These are phyloP conservation scores for Pseudopyrenochaeta lycopersici DNA, from an alignment of 2,329 filamentous ascomycete species.

Conservation along the genomic window DNA sequence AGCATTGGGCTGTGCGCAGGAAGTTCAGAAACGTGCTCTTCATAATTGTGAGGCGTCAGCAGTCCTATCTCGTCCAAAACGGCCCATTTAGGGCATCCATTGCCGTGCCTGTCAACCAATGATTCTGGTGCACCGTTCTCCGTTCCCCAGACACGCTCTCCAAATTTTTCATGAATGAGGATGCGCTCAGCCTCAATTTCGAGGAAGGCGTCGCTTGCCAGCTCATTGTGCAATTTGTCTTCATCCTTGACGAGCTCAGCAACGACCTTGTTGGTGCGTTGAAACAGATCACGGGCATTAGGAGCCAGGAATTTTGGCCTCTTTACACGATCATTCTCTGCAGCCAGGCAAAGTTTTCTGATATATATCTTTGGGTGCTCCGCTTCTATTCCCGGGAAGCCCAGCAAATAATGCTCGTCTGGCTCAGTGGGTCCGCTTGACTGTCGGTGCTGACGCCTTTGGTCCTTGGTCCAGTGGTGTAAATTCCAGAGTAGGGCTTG, in stretches of 20 bases:
- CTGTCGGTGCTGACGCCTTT: neutral
- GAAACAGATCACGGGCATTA: neutral
- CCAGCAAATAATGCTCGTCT: conserved; percentile 4
- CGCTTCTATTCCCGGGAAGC: conserved; percentile 1
- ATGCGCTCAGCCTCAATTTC: conserved; percentile 1
- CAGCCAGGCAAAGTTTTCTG: conserved; percentile 5
- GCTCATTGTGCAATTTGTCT: neutral
- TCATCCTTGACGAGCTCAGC: conserved; percentile 1
- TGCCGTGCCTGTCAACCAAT: neutral
- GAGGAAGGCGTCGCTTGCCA: neutral
- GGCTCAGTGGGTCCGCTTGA: neutral
- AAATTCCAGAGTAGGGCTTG: neutral
- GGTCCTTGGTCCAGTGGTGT: conserved; percentile 2
- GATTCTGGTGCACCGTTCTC: neutral
- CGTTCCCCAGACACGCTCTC: neutral
- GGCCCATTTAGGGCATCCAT: neutral
- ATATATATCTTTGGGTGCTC: conserved; percentile 3
- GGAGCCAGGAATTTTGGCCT: neutral
- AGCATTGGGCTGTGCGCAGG: neutral
- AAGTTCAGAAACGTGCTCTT: neutral
- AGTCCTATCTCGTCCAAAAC: too few relatives aligned
- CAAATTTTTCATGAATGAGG: neutral
- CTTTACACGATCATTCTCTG: conserved; percentile 1
- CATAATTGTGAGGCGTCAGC: neutral
- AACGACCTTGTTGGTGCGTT: neutral